Evolutionary conservation across 345 rosid genomes (phyloP).

Genomic region (Psidium friedrichsthalianum): DNA sequence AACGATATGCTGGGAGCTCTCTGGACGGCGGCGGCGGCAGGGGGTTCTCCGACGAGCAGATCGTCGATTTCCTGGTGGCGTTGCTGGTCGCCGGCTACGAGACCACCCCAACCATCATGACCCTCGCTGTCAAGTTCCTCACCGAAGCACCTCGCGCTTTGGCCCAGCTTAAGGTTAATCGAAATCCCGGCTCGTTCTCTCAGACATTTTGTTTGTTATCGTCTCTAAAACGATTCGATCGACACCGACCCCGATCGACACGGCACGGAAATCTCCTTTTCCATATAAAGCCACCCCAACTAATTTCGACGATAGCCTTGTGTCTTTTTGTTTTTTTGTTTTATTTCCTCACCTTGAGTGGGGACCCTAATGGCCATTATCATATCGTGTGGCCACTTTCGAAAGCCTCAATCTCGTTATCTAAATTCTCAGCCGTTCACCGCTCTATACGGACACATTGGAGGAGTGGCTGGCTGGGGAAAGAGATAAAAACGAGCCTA

Average conservation of each 20-base stretch:
- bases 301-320: not conserved
- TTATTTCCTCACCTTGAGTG: not conserved
- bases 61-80: conserved; percentile 86
- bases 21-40: conserved; percentile 41
- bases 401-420: conserved; percentile 12
- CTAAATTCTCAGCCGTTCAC: conserved; percentile 23
- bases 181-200: not conserved
- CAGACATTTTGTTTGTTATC: not conserved
- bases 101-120: conserved; percentile 91
- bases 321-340: not conserved
- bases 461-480: not conserved
- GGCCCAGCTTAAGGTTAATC: conserved; percentile 72
- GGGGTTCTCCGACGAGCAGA: conserved; percentile 74
- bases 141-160: conserved; percentile 86
- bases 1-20: conserved; percentile 77
- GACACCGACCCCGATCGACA: not conserved
- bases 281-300: not conserved
- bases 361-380: not conserved
- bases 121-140: conserved; percentile 93
- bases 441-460: not conserved
- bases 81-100: conserved; percentile 95
- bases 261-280: not conserved
- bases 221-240: not conserved
- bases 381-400: conserved; percentile 2
- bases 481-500: not conserved